Percentiles rank a stretch among this genome's conserved stretches.
phyloP scores from a whole-genome alignment of 148 eudicot genomes.

The Fallopia convolvulus region DNA sequence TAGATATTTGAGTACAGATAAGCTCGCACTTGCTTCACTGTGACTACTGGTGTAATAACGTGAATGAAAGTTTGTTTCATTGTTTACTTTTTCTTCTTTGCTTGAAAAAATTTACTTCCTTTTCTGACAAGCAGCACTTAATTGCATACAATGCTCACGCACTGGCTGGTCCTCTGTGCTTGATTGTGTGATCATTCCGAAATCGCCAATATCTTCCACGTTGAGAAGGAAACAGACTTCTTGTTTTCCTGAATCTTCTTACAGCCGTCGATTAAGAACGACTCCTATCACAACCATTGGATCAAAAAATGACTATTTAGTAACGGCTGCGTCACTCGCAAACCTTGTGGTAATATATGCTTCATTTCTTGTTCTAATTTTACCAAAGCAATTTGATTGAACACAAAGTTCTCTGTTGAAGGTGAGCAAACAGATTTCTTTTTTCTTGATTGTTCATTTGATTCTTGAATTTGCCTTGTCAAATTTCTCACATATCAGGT shows the following conservation, averaged over 20 bases:
- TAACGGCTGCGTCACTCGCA: not conserved
- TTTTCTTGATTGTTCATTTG: not conserved
- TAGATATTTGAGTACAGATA: not conserved
- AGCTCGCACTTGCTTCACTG: not conserved
- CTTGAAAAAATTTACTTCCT: not conserved
- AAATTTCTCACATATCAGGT: not conserved
- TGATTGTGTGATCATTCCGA: not conserved
- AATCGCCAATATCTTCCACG: not conserved
- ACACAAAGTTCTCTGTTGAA: not conserved
- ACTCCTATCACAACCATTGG: not conserved
- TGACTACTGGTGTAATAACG: not conserved
- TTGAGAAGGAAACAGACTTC: not conserved
- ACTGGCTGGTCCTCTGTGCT: not conserved
- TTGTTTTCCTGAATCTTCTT: not conserved
- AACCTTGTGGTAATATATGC: not conserved
- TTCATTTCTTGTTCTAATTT: not conserved
- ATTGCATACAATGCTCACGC: constrained; percentile 2
- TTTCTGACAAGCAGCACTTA: not conserved
- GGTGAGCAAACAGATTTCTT: not conserved
- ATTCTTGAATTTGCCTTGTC: not conserved
- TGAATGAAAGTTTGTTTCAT: not conserved
- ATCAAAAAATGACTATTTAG: not conserved
- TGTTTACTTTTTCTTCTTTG: not conserved
- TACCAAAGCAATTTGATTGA: constrained; percentile 1
- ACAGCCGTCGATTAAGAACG: not conserved